Base-by-base conservation (phyloP, 768 basidiomycete species). In the Hericium erinaceus region DNA sequence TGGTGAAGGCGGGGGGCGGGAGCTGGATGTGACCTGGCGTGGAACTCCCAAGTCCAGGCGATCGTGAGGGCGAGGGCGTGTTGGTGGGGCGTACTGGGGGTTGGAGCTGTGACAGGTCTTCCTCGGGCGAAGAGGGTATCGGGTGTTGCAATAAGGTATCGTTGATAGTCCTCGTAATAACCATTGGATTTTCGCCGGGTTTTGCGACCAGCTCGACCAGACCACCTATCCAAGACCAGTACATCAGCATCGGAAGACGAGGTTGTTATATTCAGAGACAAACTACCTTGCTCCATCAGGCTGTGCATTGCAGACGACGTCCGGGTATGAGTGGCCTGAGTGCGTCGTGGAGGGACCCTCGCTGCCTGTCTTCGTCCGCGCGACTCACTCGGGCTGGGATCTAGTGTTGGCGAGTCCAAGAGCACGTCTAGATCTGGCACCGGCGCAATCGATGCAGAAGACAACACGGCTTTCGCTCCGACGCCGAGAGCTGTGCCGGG, bases 271-370 rank as follows among this genome's bases (percentile, higher is more conserved):
- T 39, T 15, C 12, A 38, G 13, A 26, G n/a, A 7, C 24, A 5
- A 55, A 66, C 22, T 60, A 78, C 79, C 81, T 65, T 83, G 77
- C 58, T 88, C 83, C 84, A 87, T 86, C 11, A 86, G 74, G 52
- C 78, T 77, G 56, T 85, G 81, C 72, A 87, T 73, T 0, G 79
- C 83, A 65, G 57, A 69, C 57, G 70, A 64, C 28, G 69, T 63
- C 8, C 20, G n/a, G 44, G n/a, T 51, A 20, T 18, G 49, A 2
- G 44, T 22, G 44, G 44, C 44, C 7, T 46, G 44, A 18, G 16
- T 38, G 38, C 12, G 20, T 39, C 8, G 44, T 8, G 33, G 9
- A 33, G 8, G 33, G 2, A 10, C 9, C 33, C 33, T 33, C 33
- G 33, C 9, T 6, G 33, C 33, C 33, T 8, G 5, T 33, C 9